phyloP scores from a whole-genome alignment of 257 asterid genomes.

The Marsdenia floribunda region DNA sequence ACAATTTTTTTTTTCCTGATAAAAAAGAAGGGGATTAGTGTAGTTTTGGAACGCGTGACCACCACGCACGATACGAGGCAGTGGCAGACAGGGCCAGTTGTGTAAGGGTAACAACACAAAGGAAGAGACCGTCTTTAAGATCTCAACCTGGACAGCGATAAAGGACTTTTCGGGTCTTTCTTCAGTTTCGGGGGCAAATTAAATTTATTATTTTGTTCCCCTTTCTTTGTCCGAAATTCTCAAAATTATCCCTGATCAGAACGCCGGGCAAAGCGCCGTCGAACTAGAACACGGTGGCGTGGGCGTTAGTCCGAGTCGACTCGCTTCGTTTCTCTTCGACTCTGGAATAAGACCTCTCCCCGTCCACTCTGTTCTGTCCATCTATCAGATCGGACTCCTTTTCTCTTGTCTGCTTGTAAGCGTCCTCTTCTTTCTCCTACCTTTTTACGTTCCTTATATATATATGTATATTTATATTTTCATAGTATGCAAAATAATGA shows the following conservation, averaged over 20 bases:
- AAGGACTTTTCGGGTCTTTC: constrained; percentile 7
- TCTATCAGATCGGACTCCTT: constrained; percentile 16
- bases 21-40: neutral
- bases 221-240: constrained; percentile 11
- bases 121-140: neutral
- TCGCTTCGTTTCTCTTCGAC: neutral
- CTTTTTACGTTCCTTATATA: constrained; percentile 17
- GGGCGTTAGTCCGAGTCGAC: constrained; percentile 7
- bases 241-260: neutral
- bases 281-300: neutral
- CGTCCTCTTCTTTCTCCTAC: neutral
- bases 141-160: neutral
- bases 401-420: constrained; percentile 5
- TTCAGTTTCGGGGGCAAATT: neutral
- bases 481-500: neutral
- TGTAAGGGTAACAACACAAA: neutral
- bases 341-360: constrained; percentile 21
- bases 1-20: no score
- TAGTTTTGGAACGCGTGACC: neutral
- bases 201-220: no score
- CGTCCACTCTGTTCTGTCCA: neutral
- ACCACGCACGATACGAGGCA: neutral
- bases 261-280: neutral
- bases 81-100: neutral
- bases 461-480: neutral